Base-by-base conservation (phyloP, 2,329 filamentous ascomycete genomes). In the Pezicula radicicola region DNA sequence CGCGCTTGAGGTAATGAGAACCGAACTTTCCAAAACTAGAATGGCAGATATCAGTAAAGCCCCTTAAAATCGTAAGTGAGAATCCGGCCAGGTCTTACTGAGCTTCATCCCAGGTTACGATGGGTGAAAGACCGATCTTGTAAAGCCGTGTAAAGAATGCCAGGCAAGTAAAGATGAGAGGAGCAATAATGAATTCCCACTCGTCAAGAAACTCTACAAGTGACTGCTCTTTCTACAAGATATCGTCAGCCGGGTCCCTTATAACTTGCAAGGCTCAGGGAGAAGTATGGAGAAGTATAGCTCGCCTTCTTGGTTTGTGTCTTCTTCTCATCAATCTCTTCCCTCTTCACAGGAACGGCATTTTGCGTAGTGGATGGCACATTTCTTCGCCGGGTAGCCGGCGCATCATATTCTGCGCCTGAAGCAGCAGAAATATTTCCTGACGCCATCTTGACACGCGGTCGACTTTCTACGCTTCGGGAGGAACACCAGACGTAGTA, bases 1-100 rank as follows among this genome's bases (percentile, higher is more conserved):
- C 94, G 71, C 93, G 90, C 73, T 99, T 97, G 68, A 99, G 86
- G 72, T 99, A 99, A 75, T 99, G 93, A 64, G 93, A 97, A 59
- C 94, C 94, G 72, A 99, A 99, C 77, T 99, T 99, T 69, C 90
- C 90, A 71, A 95, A 95, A 72, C 87, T 91, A 64, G 49, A 61
- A 47, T 52, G 44, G 27, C 58, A 49, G 56, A 57, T 52, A 47
- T 45, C 15, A 53, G 10, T 15, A 49, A 25, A 7, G 21, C 35
- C 50, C 49, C 72, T 72, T 59, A 75, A 25, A 25, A 6, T 25
- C 6, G 75, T 60, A 72, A 73, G 58, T 35, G 56, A 36, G 50
- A 25, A 39, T 44, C 47, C 41, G 35, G 39, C 28, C 15, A 43
- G 39, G 56, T 63, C 81, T 70, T 83, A 87, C 83, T 89, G 85